Base-by-base conservation (phyloP, 2,329 filamentous ascomycete species). In the Penicillium capsulatum region DNA sequence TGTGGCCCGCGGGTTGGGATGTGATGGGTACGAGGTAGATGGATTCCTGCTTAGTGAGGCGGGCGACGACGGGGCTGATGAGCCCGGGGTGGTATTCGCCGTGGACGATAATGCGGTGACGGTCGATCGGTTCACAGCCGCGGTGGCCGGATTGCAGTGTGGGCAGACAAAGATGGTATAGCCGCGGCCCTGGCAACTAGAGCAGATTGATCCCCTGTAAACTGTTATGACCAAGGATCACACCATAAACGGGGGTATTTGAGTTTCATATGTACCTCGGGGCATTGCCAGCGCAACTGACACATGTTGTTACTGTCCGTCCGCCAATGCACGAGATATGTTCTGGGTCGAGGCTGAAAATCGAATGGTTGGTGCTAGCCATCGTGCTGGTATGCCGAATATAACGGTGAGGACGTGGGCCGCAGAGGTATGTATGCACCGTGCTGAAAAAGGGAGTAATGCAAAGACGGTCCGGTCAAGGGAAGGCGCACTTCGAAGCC, bases 251-350 rank as follows among this genome's bases (percentile, higher is more conserved):
- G 17, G 5, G 27, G 3, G 3, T 10, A 24, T 7, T 7, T 27
- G 10, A 16, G 11, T n/a, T 16, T 13, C 3, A 10, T 29, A 32
- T 36, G 19, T 54, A 65, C 63, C 63, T 59, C 16, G 62, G 61
- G 37, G 61, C 59, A 43, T 66, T 63, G 1, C 63, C 63, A 13
- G 63, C 63, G 32, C 63, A 66, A 31, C 45, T 45, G n/a, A 53
- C 53, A 44, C 63, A 66, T 31, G 61, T 66, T 10, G 58, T 6
- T 16, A 63, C 58, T 4, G 55, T 61, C 29, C 50, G 51, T 3
- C 63, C 62, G 9, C 61, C 57, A 22, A 60, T 56, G 47, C 63
- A 66, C 8, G 57, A 59, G 6, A 47, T 55, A 32, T 64, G 61
- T 3, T 47, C 42, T 2, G 62, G 62, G 33, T 65, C 62, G 3